Evolutionary conservation across 2,329 filamentous ascomycete species (phyloP).

Genomic region (Fusarium illudens): DNA sequence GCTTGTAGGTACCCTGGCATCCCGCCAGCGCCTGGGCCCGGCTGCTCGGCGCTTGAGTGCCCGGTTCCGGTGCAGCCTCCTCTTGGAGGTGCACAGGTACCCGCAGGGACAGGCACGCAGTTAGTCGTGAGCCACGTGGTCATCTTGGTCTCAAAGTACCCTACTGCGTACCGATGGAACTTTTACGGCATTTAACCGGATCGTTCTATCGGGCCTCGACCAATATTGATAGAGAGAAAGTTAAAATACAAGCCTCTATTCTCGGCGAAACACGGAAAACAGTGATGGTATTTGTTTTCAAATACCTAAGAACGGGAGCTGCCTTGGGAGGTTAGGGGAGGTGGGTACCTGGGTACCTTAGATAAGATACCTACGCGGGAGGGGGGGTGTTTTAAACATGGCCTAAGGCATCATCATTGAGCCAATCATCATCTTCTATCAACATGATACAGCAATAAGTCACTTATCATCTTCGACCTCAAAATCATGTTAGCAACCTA

Average conservation of each 20-base stretch:
- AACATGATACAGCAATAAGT: no score
- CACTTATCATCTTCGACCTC: no score
- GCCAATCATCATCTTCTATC: no score
- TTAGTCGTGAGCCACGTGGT: conserved; percentile 13
- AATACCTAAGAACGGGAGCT: background rate
- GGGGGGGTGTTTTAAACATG: no score
- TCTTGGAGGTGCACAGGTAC: background rate
- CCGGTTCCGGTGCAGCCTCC: background rate
- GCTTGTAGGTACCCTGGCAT: background rate
- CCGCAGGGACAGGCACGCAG: background rate
- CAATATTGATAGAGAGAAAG: background rate
- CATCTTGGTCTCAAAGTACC: background rate
- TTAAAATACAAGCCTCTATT: background rate
- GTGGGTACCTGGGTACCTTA: background rate
- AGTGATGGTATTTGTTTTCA: background rate
- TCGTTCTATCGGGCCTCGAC: background rate
- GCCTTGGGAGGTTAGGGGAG: background rate
- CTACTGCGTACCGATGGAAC: background rate
- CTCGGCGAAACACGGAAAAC: background rate
- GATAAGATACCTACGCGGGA: no score
- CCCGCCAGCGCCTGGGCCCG: background rate
- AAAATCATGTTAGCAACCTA: no score
- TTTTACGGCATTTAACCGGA: background rate
- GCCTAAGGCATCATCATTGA: no score
- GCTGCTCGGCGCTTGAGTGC: background rate